Evolutionary conservation across 805 yeast genomes (phyloP).

Genomic region (Scheffersomyces ergatensis): DNA sequence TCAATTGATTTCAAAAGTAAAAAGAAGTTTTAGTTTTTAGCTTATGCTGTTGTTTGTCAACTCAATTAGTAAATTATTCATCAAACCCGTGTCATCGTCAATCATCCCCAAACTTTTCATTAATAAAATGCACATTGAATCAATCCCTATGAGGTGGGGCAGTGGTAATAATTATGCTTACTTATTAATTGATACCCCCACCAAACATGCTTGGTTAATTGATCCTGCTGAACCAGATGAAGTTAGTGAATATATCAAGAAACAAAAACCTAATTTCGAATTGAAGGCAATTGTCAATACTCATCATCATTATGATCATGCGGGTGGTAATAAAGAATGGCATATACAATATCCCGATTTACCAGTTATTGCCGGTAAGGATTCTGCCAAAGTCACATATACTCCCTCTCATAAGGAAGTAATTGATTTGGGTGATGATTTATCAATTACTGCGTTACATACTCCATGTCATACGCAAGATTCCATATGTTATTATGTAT

Average conservation of each 20-base stretch:
- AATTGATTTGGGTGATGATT: slow-evolving; percentile 59
- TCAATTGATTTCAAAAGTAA: too few species aligned
- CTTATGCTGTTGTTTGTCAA: too few species aligned
- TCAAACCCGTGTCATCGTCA: too few species aligned
- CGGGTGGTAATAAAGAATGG: slow-evolving; percentile 72
- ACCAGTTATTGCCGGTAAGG: slow-evolving; percentile 81
- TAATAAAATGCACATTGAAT: slow-evolving; percentile 68
- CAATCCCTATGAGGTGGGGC: slow-evolving; percentile 94
- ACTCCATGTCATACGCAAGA: slow-evolving; percentile 99
- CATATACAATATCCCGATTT: slow-evolving; percentile 42
- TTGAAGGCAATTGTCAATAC: slow-evolving; percentile 85
- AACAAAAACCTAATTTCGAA: slow-evolving; percentile 41
- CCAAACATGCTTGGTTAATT: slow-evolving; percentile 73
- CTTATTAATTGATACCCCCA: slow-evolving; percentile 63
- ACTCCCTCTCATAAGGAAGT: slow-evolving; percentile 67
- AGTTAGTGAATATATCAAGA: slow-evolving; percentile 42
- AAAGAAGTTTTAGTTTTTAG: too few species aligned
- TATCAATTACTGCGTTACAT: slow-evolving; percentile 76
- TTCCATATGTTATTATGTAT: slow-evolving; percentile 81
- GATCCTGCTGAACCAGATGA: slow-evolving; percentile 92
- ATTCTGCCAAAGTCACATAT: slow-evolving; percentile 68
- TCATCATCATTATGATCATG: slow-evolving; percentile 94
- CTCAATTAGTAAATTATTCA: too few species aligned
- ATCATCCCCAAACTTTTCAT: not conserved
- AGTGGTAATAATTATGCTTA: slow-evolving; percentile 90